Base-by-base conservation (phyloP, 306 rosid species). In the Begonia fuchsioides region DNA sequence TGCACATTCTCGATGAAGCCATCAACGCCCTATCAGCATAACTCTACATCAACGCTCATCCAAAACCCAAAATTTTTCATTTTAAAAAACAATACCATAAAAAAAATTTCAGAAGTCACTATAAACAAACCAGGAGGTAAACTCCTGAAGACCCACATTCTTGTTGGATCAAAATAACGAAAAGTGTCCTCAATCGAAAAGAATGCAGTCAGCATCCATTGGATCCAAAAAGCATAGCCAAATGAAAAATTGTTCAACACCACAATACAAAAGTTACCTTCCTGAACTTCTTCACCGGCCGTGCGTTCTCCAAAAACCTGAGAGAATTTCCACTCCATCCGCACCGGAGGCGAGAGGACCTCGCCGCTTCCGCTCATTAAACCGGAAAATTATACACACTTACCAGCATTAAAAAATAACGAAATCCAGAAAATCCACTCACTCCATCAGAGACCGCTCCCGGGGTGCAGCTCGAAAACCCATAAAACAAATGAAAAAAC, bases 241-340 rank as follows among this genome's bases (percentile, higher is more conserved):
- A 17, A 38, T 19, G 54, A 32, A 12, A 35, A n/a, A 43, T 12
- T 46, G 41, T 40, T 38, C 40, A 47, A 50, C 14, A 52, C 49
- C 44, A 49, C 11, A 50, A 15, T 35, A 18, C 4, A 9, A 12
- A 10, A 56, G 58, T 47, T 68, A 92, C 98, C 98, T 92, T 92
- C 98, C 75, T 92, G 98, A 50, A 92, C 98, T 70, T 92, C 98
- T 59, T 92, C 98, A 16, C 98, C 98, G 47, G 86, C 98, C 43
- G 96, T 55, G 17, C 98, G 94, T 69, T 92, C 98, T 13, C 98
- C 98, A 49, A 92, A 92, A 11, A 92, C 98, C 79, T 92, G 98
- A 10, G 98, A 85, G 76, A 92, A 92, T 77, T 85, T 92, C 98
- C 98, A 92, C 54, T 92, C 98, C 73, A 92, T 71, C 57, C 78